phyloP scores from a whole-genome alignment of 225 moss, liverwort and hornwort species.

The Sphagnum tenellum region DNA sequence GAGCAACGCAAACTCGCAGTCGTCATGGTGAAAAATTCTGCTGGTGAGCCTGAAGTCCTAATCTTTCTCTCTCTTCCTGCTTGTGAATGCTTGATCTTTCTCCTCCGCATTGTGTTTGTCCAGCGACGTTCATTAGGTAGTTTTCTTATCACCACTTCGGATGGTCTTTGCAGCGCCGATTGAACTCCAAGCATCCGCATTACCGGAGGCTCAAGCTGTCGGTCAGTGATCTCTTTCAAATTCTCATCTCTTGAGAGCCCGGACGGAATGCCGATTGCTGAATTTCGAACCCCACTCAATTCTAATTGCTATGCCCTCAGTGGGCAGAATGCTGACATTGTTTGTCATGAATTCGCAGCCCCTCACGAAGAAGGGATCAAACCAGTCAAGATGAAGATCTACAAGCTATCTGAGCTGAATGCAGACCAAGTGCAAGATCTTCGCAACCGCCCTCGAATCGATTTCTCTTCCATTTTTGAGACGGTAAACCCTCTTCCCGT shows the following conservation, averaged over 20 bases:
- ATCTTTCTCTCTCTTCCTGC: too few relatives aligned
- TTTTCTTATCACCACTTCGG: too few relatives aligned
- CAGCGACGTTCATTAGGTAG: too few relatives aligned
- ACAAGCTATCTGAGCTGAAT: slow-evolving; percentile 54
- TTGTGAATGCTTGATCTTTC: too few relatives aligned
- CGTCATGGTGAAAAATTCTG: too few relatives aligned
- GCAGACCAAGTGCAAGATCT: slow-evolving; percentile 64
- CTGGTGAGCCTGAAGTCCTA: too few relatives aligned
- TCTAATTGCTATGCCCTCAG: too few relatives aligned
- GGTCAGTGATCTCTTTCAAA: background rate
- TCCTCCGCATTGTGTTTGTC: background rate
- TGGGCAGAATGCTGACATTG: background rate
- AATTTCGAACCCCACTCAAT: background rate
- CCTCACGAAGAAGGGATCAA: slow-evolving; percentile 24
- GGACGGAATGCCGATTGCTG: background rate
- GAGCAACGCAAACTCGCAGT: too few relatives aligned
- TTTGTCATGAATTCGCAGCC: slow-evolving; percentile 1
- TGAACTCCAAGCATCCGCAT: slow-evolving; percentile 11
- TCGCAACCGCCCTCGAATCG: slow-evolving; percentile 90
- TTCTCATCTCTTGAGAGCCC: background rate
- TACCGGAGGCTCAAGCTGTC: slow-evolving; percentile 21
- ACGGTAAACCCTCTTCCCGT: slow-evolving; percentile 26
- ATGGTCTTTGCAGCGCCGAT: slow-evolving; percentile 1
- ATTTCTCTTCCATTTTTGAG: slow-evolving; percentile 75
- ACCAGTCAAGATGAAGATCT: slow-evolving; percentile 42